A percentile compares a stretch with the other conserved stretches of the same genome.
phyloP scores from a whole-genome alignment of 2,329 filamentous ascomycete species.

The Didymosphaeria variabile region DNA sequence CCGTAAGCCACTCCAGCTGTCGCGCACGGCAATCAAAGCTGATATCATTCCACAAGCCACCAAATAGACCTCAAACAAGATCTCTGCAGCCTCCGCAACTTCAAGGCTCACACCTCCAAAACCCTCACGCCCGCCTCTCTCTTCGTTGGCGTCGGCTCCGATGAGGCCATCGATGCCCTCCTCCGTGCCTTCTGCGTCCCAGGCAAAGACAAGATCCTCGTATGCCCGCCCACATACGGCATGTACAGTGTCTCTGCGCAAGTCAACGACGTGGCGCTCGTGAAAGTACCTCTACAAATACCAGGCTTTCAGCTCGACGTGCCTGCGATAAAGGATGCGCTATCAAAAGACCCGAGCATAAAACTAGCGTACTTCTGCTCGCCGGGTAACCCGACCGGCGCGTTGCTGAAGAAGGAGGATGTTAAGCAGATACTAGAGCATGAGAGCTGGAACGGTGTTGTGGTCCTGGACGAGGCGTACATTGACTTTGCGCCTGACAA shows the following conservation, averaged over 20 bases:
- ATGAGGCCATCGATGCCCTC: constrained; percentile 95
- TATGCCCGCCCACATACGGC: constrained; percentile 95
- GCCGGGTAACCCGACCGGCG: constrained; percentile 92
- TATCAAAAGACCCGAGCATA: constrained; percentile 72
- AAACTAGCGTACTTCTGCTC: constrained; percentile 95
- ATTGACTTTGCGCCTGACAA: constrained; percentile 88
- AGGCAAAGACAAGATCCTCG: constrained; percentile 87
- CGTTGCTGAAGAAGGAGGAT: constrained; percentile 77
- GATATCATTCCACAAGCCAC: constrained; percentile 63
- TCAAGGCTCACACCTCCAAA: constrained; percentile 78
- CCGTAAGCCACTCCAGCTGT: constrained; percentile 59
- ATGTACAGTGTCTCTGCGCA: constrained; percentile 97
- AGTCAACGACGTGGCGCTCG: constrained; percentile 88
- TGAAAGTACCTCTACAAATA: constrained; percentile 83
- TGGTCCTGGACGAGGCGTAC: constrained; percentile 95
- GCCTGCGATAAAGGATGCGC: constrained; percentile 70
- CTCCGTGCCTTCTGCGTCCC: constrained; percentile 93
- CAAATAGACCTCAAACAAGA: constrained; percentile 85
- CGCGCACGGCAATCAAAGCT: constrained; percentile 7
- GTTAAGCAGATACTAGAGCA: constrained; percentile 79
- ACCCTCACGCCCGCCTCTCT: constrained; percentile 80
- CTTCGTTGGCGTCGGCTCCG: constrained; percentile 94
- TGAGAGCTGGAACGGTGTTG: constrained; percentile 92
- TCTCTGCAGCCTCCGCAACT: constrained; percentile 88
- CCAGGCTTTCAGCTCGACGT: constrained; percentile 77